Conservation (phyloP, 2,329 filamentous ascomycete genomes). For the Whalleya microplaca region DNA sequence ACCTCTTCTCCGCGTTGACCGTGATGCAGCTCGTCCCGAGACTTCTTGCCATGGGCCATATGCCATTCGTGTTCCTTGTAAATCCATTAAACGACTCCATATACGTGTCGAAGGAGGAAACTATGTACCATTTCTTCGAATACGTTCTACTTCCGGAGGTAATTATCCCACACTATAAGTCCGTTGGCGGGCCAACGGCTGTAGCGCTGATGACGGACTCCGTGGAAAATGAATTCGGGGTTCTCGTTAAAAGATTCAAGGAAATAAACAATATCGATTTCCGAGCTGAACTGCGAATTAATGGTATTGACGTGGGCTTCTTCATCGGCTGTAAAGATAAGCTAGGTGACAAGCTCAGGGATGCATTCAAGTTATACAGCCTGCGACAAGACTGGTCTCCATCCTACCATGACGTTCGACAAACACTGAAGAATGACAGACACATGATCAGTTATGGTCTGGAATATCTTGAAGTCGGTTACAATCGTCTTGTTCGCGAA, state of each 20-base stretch:
- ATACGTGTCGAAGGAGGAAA: neutral
- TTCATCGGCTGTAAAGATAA: neutral
- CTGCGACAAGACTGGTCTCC: neutral
- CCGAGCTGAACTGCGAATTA: neutral
- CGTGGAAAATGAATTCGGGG: neutral
- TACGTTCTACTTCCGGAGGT: neutral
- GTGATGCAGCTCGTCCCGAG: neutral
- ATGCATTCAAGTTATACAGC: neutral
- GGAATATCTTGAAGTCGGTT: neutral
- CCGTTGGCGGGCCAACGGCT: neutral
- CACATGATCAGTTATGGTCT: slow-evolving; percentile 1
- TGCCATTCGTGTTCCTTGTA: slow-evolving; percentile 6
- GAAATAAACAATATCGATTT: neutral
- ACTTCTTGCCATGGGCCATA: slow-evolving; percentile 2
- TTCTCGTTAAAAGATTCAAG: neutral
- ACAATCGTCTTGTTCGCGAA: neutral
- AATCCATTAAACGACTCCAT: neutral
- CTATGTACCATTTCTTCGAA: slow-evolving; percentile 1
- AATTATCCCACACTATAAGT: neutral
- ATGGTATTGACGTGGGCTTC: slow-evolving; percentile 5
- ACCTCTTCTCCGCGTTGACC: slow-evolving; percentile 3
- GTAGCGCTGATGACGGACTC: neutral
- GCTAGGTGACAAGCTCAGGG: neutral
- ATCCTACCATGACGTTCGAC: neutral
- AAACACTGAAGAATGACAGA: neutral